phyloP scores from a whole-genome alignment of 139 green algal genomes.

The Chlamydomonas schloesseri region DNA sequence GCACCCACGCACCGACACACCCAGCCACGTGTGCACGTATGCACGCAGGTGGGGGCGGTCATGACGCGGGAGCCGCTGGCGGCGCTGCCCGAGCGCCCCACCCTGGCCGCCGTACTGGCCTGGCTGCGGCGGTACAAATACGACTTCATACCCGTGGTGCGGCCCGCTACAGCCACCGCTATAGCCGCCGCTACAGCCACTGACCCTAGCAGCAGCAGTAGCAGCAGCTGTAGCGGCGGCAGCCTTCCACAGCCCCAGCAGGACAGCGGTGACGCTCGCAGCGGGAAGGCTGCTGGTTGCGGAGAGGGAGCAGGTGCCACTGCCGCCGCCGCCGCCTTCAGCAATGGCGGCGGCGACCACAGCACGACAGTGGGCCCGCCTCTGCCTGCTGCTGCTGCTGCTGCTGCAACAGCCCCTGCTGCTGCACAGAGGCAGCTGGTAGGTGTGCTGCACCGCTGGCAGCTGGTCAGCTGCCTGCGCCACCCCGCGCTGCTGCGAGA shows the following conservation, averaged over 20 bases:
- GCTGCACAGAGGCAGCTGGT: background rate
- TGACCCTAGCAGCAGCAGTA: background rate
- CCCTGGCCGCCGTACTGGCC: background rate
- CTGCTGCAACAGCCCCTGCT: too few relatives aligned
- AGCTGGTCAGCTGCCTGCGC: background rate
- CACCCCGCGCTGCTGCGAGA: background rate
- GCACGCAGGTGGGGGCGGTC: background rate
- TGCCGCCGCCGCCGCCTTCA: too few relatives aligned
- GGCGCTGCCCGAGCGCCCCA: background rate
- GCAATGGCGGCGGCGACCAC: too few relatives aligned
- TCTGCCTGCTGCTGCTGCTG: too few relatives aligned
- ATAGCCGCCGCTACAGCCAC: background rate
- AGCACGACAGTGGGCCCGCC: too few relatives aligned
- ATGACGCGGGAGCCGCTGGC: background rate
- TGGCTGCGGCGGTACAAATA: background rate
- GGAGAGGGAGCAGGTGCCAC: too few relatives aligned
- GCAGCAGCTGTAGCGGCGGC: background rate
- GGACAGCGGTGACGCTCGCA: too few relatives aligned
- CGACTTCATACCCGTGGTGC: background rate
- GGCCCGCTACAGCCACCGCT: background rate
- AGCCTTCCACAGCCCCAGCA: too few relatives aligned
- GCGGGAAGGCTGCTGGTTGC: too few relatives aligned
- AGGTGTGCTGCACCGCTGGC: background rate
- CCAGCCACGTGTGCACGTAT: too few relatives aligned
- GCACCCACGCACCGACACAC: background rate